phyloP scores from a whole-genome alignment of 1,284 basidiomycete genomes.

The Apiotrichum siamense region DNA sequence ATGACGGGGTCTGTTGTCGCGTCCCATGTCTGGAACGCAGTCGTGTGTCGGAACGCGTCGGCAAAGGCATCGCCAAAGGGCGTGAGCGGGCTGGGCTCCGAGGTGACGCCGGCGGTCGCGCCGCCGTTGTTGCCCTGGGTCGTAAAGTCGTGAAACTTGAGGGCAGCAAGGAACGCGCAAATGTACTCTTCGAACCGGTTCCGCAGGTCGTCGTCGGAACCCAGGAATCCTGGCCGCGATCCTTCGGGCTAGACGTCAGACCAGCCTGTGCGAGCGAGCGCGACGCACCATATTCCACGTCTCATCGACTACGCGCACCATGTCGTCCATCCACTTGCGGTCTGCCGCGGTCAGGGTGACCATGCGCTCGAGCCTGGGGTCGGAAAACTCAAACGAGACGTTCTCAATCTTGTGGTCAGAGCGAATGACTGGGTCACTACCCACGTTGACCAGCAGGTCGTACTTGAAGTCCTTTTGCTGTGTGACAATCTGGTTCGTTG shows the following conservation, averaged over 20 bases:
- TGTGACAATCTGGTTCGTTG: slow-evolving; percentile 93
- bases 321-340: slow-evolving; percentile 88
- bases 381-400: slow-evolving; percentile 73
- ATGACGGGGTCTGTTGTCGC: slow-evolving; percentile 75
- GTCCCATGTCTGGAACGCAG: slow-evolving; percentile 82
- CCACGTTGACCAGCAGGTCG: slow-evolving; percentile 83
- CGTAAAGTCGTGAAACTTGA: slow-evolving; percentile 78
- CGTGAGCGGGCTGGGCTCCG: slow-evolving; percentile 49
- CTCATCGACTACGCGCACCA: slow-evolving; percentile 72
- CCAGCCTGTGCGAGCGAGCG: not conserved
- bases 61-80: slow-evolving; percentile 83
- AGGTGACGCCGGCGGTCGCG: not conserved
- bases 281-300: slow-evolving; percentile 54
- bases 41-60: slow-evolving; percentile 71
- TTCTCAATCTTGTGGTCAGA: slow-evolving; percentile 62
- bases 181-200: slow-evolving; percentile 61
- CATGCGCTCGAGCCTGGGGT: slow-evolving; percentile 70
- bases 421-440: slow-evolving; percentile 30
- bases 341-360: slow-evolving; percentile 83
- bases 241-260: slow-evolving; percentile 18
- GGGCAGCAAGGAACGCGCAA: slow-evolving; percentile 53
- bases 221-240: slow-evolving; percentile 58
- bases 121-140: slow-evolving; percentile 2
- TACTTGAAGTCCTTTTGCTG: slow-evolving; percentile 76
- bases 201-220: slow-evolving; percentile 86